Percentiles rank a stretch among this genome's conserved stretches.
Evolutionary conservation across 768 basidiomycete genomes (phyloP).

Genomic region (Russula vinacea): DNA sequence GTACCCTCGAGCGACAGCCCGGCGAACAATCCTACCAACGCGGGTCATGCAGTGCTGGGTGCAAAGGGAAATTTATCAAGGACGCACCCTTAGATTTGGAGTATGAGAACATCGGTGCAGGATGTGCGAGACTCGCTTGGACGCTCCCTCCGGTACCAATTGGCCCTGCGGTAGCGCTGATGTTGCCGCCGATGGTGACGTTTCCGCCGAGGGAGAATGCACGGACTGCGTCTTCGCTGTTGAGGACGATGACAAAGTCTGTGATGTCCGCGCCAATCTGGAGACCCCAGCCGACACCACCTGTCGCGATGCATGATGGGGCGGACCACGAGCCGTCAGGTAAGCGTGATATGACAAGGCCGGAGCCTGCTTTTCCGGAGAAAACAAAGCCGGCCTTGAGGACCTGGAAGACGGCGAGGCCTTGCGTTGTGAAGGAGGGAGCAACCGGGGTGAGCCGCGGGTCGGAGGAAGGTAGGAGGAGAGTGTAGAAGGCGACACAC

Average conservation of each 20-base stretch:
- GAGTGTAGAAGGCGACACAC: slow-evolving; percentile 39
- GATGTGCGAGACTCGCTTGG: slow-evolving; percentile 83
- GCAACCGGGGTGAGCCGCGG: background rate
- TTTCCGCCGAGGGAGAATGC: slow-evolving; percentile 97
- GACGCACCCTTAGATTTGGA: slow-evolving; percentile 86
- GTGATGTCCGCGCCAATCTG: slow-evolving; percentile 95
- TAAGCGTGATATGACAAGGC: slow-evolving; percentile 86
- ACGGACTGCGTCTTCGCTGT: slow-evolving; percentile 91
- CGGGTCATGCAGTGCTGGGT: background rate
- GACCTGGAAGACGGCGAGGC: slow-evolving; percentile 92
- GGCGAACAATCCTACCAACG: slow-evolving; percentile 78
- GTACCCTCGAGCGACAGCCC: slow-evolving; percentile 95
- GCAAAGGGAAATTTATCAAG: background rate
- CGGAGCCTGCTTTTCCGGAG: slow-evolving; percentile 92
- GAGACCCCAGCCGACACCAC: slow-evolving; percentile 90
- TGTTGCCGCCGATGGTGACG: slow-evolving; percentile 89
- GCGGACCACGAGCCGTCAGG: slow-evolving; percentile 97
- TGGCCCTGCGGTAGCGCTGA: slow-evolving; percentile 84
- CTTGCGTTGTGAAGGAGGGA: slow-evolving; percentile 40
- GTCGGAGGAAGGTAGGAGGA: background rate
- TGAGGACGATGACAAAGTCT: slow-evolving; percentile 96
- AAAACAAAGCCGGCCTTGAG: slow-evolving; percentile 93
- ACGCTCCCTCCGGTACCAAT: slow-evolving; percentile 93
- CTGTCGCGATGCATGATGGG: slow-evolving; percentile 95
- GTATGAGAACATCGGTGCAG: slow-evolving; percentile 96